Evolutionary conservation across 768 basidiomycete species (phyloP).

Genomic region (Obba rivulosa): DNA sequence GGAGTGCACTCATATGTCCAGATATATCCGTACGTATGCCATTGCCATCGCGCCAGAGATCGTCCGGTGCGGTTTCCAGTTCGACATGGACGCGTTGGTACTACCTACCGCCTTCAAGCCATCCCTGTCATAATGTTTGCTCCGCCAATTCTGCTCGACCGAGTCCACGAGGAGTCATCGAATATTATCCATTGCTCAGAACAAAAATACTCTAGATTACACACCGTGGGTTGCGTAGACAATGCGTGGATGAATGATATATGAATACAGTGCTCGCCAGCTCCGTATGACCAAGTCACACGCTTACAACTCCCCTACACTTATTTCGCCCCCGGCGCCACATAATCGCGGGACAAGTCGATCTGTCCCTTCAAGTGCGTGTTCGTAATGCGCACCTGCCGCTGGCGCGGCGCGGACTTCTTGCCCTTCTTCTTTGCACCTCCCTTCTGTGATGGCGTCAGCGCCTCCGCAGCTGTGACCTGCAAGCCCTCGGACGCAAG

Average conservation of each 20-base stretch:
- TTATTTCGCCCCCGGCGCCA: slow-evolving; percentile 22
- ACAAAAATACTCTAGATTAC: neutral
- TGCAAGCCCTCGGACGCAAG: slow-evolving; percentile 81
- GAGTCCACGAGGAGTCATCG: no score
- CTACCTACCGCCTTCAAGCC: no score
- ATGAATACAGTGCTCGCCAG: no score
- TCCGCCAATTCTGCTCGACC: no score
- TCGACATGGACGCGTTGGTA: no score
- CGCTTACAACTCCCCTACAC: slow-evolving; percentile 2
- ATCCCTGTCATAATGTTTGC: no score
- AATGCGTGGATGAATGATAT: slow-evolving; percentile 1
- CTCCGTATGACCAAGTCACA: neutral
- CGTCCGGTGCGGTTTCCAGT: no score
- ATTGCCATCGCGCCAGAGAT: no score
- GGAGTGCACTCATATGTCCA: no score
- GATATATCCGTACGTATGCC: no score
- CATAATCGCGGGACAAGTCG: slow-evolving; percentile 76
- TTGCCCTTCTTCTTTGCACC: slow-evolving; percentile 79
- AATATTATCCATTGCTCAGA: no score
- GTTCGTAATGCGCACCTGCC: slow-evolving; percentile 83
- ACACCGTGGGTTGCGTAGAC: slow-evolving; percentile 9
- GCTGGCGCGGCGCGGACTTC: slow-evolving; percentile 64
- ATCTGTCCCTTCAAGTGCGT: slow-evolving; percentile 83
- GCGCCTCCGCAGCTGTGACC: slow-evolving; percentile 63
- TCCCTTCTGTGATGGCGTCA: slow-evolving; percentile 44